Evolutionary conservation across 164 flowering plant species (phyloP), one percentile per base, ranked within the genome.

Genomic region (Chloranthus sessilifolius): DNA sequence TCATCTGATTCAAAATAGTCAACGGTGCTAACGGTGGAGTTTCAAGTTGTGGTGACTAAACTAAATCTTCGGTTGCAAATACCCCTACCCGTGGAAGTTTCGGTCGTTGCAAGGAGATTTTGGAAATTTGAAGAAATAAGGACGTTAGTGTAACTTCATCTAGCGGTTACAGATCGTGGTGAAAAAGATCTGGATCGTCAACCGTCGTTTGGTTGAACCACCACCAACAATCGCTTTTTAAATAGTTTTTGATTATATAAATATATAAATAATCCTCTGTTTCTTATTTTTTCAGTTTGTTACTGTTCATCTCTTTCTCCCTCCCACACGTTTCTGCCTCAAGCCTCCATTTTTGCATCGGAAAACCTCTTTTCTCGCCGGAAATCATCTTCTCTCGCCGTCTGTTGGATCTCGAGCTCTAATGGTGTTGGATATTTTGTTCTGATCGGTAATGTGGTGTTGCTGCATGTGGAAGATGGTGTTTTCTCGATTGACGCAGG

Each of bases 141-240:
- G n/a, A n/a, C n/a, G n/a, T n/a, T n/a, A n/a, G n/a, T n/a, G n/a
- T n/a, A n/a, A n/a, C n/a, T n/a, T n/a, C n/a, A n/a, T n/a, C n/a
- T n/a, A n/a, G n/a, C n/a, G n/a, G n/a, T n/a, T n/a, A n/a, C n/a
- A n/a, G n/a, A n/a, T n/a, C n/a, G n/a, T n/a, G n/a, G n/a, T n/a
- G n/a, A n/a, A n/a, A n/a, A n/a, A n/a, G n/a, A n/a, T n/a, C n/a
- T n/a, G n/a, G n/a, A n/a, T 58, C 54, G 69, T 43, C 61, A 58
- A 67, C 60, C 62, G 60, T 67, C 73, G 79, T 75, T 86, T 79
- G 80, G 96, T 84, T 85, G 79, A 84, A 84, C 94, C 69, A 77
- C 88, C 76, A 59, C 74, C 85, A 77, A 82, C 96, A 70, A 72
- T 80, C 81, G 63, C 82, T 72, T 71, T 61, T 47, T 27, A 39